phyloP scores from a whole-genome alignment of 2,329 filamentous ascomycete species.

The Cercospora sp. region DNA sequence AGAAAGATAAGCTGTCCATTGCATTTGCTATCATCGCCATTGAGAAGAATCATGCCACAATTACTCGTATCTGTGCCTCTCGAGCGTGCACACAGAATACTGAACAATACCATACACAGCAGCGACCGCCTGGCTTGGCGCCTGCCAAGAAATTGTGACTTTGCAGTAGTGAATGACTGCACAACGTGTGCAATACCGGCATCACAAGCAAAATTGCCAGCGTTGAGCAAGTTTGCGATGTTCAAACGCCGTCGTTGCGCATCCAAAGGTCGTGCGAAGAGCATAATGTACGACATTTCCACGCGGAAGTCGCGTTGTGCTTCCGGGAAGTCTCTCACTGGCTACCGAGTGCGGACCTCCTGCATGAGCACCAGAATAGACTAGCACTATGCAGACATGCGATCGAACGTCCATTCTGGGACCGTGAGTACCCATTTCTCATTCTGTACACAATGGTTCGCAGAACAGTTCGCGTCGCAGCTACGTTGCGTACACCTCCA shows the following conservation, averaged over 20 bases:
- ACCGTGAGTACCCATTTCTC: not conserved
- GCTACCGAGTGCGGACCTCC: not conserved
- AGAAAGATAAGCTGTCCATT: not conserved
- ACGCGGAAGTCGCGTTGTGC: constrained; percentile 4
- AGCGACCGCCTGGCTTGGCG: not conserved
- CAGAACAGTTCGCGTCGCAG: constrained; percentile 6
- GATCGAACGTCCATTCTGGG: not conserved
- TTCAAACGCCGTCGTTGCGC: constrained; percentile 4
- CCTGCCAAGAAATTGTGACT: not conserved
- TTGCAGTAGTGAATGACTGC: not conserved
- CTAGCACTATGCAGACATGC: constrained; percentile 7
- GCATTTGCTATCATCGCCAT: not conserved
- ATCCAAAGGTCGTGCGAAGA: constrained; percentile 10
- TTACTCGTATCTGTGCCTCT: not conserved
- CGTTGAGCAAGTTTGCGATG: constrained; percentile 1
- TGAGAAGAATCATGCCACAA: not conserved
- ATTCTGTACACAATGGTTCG: constrained; percentile 7
- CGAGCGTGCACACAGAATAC: not conserved
- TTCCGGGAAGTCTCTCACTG: constrained; percentile 1
- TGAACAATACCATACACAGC: not conserved
- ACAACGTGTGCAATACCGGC: constrained; percentile 7
- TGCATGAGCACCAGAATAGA: constrained; percentile 9
- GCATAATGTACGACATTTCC: constrained; percentile 6
- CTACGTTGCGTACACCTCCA: not conserved
- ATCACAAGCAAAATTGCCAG: constrained; percentile 9